A percentile compares a stretch with the other conserved stretches of the same genome.
Conservation (phyloP, 1,284 basidiomycete genomes). For the Puccinia horiana region DNA sequence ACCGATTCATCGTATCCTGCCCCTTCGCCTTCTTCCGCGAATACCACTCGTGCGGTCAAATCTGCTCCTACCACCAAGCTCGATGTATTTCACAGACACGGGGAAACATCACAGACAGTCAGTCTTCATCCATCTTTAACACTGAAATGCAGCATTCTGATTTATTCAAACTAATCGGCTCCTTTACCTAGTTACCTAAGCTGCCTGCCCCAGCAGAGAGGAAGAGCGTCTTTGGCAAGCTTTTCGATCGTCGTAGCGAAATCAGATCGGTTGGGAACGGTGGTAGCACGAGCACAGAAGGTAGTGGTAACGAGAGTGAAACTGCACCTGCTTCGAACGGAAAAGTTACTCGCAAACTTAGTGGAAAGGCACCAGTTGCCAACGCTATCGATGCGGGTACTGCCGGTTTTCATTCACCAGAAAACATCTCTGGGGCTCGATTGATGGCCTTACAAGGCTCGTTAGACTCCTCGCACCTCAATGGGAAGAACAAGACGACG, state of each 20-base stretch:
- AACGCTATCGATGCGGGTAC: not conserved
- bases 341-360: slow-evolving; percentile 6
- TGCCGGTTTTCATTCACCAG: not conserved
- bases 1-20: not conserved
- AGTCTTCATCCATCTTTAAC: not conserved
- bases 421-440: slow-evolving; percentile 7
- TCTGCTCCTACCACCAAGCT: slow-evolving; percentile 17
- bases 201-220: not conserved
- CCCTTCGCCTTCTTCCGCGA: not conserved
- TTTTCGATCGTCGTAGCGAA: slow-evolving; percentile 52
- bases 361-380: not conserved
- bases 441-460: slow-evolving; percentile 31
- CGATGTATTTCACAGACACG: slow-evolving; percentile 12
- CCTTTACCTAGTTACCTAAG: not conserved
- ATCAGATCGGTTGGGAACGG: slow-evolving; percentile 16
- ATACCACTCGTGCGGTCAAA: slow-evolving; percentile 26
- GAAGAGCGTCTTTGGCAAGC: slow-evolving; percentile 54
- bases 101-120: slow-evolving; percentile 11
- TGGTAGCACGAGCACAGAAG: slow-evolving; percentile 16
- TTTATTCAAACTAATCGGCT: slow-evolving; percentile 7
- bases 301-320: slow-evolving; percentile 38
- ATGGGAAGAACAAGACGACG: not conserved
- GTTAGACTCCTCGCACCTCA: not conserved
- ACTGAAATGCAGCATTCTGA: not conserved
- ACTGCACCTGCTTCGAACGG: not conserved